Base-by-base conservation (phyloP, 345 rosid species). In the Kernera saxatilis region DNA sequence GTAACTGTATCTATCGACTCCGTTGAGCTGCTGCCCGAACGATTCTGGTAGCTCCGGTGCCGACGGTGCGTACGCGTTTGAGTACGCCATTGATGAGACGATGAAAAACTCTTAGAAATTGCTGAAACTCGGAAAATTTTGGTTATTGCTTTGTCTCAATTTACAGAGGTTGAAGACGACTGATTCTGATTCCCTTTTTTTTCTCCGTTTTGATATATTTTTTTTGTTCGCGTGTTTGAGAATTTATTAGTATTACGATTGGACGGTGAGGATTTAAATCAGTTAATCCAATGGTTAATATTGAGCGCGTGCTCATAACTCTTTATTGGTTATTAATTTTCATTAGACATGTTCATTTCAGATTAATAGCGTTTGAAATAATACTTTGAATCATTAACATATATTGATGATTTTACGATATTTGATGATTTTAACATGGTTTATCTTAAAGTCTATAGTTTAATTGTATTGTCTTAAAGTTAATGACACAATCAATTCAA, bases 1-100 rank as follows among this genome's bases (percentile, higher is more conserved):
- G 44, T 73, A 78, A 21, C 11, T 2, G 77, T 74, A 53, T 4
- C 33, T 44, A 17, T 33, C 44, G 15, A 50, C 71, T 5, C 22
- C 66, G 14, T 46, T 21, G 32, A 32, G 18, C 14, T 64, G 77
- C 25, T 71, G 73, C 0, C 6, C 57, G 39, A 50, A 71, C 10
- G 81, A 58, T 1, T 77, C 84, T 6, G 85, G 88, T 2, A 83
- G 30, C 67, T 82, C 64, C 2, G 83, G 86, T 22, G 89, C 85
- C 1, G 88, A 85, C 0, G 86, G 89, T 0, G 84, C 76, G 23
- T 69, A 69, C 1, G 84, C 67, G 2, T 82, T 71, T 26, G 80
- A 43, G 14, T 59, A 60, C 9, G 73, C 49, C 83, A 73, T 82
- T 40, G 9, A 23, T 70, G n/a, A n/a, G 25, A 57, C 2, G 0